A percentile compares a stretch with the other conserved stretches of the same genome.
phyloP scores from a whole-genome alignment of 768 basidiomycete species.

The Leccinum sublutescens region DNA sequence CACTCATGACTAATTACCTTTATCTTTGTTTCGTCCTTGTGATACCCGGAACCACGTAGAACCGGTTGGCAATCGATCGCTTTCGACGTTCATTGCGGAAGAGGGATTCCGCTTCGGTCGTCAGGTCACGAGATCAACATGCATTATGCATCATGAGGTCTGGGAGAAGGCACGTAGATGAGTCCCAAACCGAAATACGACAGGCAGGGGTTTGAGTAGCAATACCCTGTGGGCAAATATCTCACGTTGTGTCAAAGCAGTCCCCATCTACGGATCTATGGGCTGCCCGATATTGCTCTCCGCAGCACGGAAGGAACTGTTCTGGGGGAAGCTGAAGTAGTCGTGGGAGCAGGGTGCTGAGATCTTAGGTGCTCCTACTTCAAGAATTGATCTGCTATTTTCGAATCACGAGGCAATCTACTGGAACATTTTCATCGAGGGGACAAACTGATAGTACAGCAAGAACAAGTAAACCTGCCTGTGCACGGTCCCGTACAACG shows the following conservation, averaged over 20 bases:
- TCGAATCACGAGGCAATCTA: slow-evolving; percentile 31
- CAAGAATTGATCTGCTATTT: slow-evolving; percentile 24
- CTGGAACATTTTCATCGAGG: slow-evolving; percentile 36
- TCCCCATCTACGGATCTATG: slow-evolving; percentile 7
- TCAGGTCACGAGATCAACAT: slow-evolving; percentile 1
- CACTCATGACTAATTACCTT: not conserved
- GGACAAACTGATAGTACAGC: slow-evolving; percentile 28
- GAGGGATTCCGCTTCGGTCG: not conserved
- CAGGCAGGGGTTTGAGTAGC: slow-evolving; percentile 7
- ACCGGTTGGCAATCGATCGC: not conserved
- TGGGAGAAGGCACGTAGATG: not conserved
- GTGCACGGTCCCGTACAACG: slow-evolving; percentile 30
- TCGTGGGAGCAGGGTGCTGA: slow-evolving; percentile 4
- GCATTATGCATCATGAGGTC: not conserved
- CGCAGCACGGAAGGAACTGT: not conserved
- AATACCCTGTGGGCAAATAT: not conserved
- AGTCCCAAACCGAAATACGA: slow-evolving; percentile 10
- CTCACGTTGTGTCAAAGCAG: slow-evolving; percentile 1
- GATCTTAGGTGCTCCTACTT: slow-evolving; percentile 14
- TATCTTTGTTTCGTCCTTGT: not conserved
- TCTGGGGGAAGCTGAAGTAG: not conserved
- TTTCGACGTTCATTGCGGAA: not conserved
- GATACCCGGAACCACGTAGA: not conserved
- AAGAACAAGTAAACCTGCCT: slow-evolving; percentile 40
- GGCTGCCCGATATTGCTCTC: not conserved